Conservation (phyloP, 345 rosid species). For the Eucalyptus grandis region DNA sequence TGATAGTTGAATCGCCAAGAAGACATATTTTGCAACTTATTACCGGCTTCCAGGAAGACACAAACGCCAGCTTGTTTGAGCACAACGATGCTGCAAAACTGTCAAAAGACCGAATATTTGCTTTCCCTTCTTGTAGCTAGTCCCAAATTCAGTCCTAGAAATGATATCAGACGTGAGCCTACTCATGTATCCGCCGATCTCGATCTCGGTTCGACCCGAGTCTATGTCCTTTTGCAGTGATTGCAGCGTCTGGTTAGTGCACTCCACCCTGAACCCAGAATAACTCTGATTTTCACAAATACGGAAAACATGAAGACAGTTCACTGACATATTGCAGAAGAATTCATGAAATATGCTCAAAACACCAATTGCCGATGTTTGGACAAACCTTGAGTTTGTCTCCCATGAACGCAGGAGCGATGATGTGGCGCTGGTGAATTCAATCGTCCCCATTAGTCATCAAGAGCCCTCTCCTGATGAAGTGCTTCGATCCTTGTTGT, state of each 20-base stretch:
- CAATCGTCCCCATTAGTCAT: slow-evolving; percentile 7
- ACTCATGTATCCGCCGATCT: slow-evolving; percentile 61
- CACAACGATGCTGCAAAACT: slow-evolving; percentile 48
- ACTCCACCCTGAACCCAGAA: slow-evolving; percentile 66
- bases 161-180: slow-evolving; percentile 74
- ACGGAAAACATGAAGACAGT: too few relatives aligned
- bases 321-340: not conserved
- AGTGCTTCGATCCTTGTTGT: slow-evolving; percentile 74
- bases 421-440: slow-evolving; percentile 36
- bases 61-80: slow-evolving; percentile 67
- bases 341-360: not conserved
- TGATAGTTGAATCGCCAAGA: not conserved
- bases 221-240: slow-evolving; percentile 24
- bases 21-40: not conserved
- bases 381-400: slow-evolving; percentile 39
- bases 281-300: slow-evolving; percentile 28
- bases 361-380: not conserved
- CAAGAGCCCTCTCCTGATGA: slow-evolving; percentile 62
- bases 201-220: slow-evolving; percentile 51
- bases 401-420: slow-evolving; percentile 48
- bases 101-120: slow-evolving; percentile 51
- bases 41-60: slow-evolving; percentile 91
- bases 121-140: slow-evolving; percentile 66
- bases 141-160: slow-evolving; percentile 70
- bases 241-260: slow-evolving; percentile 48